Percentiles rank a stretch among this genome's conserved stretches.
Conservation (phyloP, 2,329 filamentous ascomycete species). For the Aspergillus aculeatinus region DNA sequence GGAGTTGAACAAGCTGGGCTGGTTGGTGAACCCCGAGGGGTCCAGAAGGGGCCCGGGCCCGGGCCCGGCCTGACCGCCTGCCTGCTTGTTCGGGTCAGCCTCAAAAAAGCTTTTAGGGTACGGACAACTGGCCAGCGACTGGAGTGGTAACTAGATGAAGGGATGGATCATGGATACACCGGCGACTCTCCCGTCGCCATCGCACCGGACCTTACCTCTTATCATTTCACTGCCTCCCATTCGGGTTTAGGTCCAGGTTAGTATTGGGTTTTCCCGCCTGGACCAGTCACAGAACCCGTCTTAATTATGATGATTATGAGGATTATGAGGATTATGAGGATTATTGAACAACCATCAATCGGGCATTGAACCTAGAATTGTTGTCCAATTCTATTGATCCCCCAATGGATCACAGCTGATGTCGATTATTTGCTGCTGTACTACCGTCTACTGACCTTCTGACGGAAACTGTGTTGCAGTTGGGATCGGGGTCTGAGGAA, state of each 20-base stretch:
- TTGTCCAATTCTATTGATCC: neutral
- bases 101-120: neutral
- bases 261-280: neutral
- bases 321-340: too few species aligned
- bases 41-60: neutral
- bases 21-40: neutral
- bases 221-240: neutral
- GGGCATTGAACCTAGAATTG: neutral
- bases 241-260: neutral
- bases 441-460: neutral
- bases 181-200: too few species aligned
- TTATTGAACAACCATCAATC: neutral
- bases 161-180: too few species aligned
- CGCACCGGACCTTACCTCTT: neutral
- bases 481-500: neutral
- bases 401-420: neutral
- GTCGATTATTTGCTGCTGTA: constrained; percentile 4
- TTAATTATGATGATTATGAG: too few species aligned
- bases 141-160: too few species aligned
- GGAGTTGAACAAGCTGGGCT: neutral
- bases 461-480: neutral
- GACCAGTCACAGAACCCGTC: constrained; percentile 10
- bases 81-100: neutral
- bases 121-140: too few species aligned
- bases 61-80: neutral